Conservation (phyloP, 2,329 filamentous ascomycete species). For the Scytalidium sp. region DNA sequence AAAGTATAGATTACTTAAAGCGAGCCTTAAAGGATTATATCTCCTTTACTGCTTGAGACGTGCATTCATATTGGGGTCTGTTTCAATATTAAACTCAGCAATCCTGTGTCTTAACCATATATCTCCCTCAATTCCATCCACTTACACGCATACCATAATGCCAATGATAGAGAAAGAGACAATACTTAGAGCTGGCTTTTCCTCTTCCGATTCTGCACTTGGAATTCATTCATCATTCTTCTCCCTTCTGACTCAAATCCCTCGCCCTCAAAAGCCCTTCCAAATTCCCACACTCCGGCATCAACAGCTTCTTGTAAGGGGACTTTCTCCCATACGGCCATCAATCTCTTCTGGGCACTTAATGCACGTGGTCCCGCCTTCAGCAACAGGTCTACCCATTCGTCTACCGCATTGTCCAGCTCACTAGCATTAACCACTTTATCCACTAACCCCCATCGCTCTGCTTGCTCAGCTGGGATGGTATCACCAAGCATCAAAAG, state of each 20-base stretch:
- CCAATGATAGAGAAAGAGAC: no score
- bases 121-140: no score
- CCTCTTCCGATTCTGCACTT: not conserved
- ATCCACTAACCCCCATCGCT: constrained; percentile 2
- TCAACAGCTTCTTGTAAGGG: not conserved
- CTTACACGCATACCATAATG: no score
- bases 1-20: no score
- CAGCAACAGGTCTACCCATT: not conserved
- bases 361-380: not conserved
- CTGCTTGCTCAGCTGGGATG: not conserved
- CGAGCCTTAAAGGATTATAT: no score
- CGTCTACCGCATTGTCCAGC: not conserved
- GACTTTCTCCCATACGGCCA: not conserved
- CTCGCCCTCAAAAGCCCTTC: not conserved
- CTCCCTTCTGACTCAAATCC: not conserved
- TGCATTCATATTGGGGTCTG: no score
- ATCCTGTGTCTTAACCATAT: no score
- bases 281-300: not conserved
- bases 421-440: constrained; percentile 1
- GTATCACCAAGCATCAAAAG: not conserved
- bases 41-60: no score
- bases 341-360: not conserved
- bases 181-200: constrained; percentile 7
- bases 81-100: no score
- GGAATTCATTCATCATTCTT: not conserved